A percentile compares a stretch with the other conserved stretches of the same genome.
Evolutionary conservation across 169 alveolate genomes (phyloP).

Genomic region (Plasmodium reichenowi): DNA sequence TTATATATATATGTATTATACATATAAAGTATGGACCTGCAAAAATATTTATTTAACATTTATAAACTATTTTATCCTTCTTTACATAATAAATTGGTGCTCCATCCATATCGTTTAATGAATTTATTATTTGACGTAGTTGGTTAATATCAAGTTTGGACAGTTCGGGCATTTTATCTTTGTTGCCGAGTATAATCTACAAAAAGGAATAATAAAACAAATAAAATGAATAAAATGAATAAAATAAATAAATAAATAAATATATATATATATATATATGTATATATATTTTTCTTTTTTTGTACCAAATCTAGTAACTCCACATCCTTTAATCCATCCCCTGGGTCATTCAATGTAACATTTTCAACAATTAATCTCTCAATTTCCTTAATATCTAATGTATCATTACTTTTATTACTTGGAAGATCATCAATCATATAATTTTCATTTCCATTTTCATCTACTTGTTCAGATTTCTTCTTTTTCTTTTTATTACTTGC

Average conservation of each 20-base stretch:
- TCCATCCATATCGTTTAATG: conserved; percentile 73
- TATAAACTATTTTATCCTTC: conserved; percentile 62
- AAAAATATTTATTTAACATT: conserved; percentile 8
- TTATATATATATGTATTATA: no score
- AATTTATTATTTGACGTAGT: conserved; percentile 50
- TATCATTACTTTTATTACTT: neutral
- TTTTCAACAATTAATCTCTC: conserved; percentile 63
- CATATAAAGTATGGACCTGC: no score
- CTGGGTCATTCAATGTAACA: conserved; percentile 57
- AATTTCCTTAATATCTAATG: conserved; percentile 40
- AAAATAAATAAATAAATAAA: neutral
- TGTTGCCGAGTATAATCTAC: conserved; percentile 61
- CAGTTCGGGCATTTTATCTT: conserved; percentile 55
- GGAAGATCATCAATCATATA: conserved; percentile 23
- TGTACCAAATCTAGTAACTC: conserved; percentile 80
- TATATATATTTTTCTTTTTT: neutral
- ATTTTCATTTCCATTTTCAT: conserved; percentile 14
- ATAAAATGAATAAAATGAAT: neutral
- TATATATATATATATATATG: neutral
- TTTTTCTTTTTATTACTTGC: conserved; percentile 21
- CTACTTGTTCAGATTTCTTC: neutral
- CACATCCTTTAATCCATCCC: conserved; percentile 78
- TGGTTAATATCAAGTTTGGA: conserved; percentile 36
- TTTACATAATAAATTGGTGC: conserved; percentile 72
- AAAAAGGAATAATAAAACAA: no score